phyloP scores from a whole-genome alignment of 2,329 filamentous ascomycete genomes.

The Penicillium italicum region DNA sequence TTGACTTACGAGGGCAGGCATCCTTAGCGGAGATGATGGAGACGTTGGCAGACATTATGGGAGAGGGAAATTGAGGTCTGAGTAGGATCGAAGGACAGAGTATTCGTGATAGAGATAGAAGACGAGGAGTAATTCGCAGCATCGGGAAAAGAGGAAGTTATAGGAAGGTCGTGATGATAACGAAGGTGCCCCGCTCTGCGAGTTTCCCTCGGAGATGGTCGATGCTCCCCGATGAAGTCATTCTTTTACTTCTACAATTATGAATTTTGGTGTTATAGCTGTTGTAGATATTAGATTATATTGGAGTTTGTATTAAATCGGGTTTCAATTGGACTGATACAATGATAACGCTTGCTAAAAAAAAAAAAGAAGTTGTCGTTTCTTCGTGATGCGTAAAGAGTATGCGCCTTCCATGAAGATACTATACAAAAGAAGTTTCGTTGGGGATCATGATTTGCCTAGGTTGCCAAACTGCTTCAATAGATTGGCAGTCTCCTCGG shows the following conservation, averaged over 20 bases:
- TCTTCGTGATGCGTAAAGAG: slow-evolving; percentile 17
- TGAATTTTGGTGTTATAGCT: neutral
- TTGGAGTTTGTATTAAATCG: neutral
- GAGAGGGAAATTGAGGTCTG: slow-evolving; percentile 11
- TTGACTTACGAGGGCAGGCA: slow-evolving; percentile 45
- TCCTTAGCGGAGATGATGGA: slow-evolving; percentile 41
- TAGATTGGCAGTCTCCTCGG: slow-evolving; percentile 74
- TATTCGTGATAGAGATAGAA: slow-evolving; percentile 19
- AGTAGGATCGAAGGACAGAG: slow-evolving; percentile 3
- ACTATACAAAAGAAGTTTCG: neutral
- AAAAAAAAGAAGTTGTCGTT: slow-evolving; percentile 13
- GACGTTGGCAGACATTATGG: slow-evolving; percentile 38
- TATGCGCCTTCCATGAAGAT: slow-evolving; percentile 8
- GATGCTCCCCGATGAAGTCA: slow-evolving; percentile 7
- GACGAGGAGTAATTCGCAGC: slow-evolving; percentile 24
- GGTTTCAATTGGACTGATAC: neutral
- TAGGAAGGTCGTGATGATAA: slow-evolving; percentile 4
- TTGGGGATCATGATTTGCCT: slow-evolving; percentile 12
- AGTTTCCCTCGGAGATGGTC: slow-evolving; percentile 21
- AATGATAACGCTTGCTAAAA: neutral
- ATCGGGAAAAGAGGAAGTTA: slow-evolving; percentile 19
- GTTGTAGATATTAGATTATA: neutral
- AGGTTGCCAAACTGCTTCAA: slow-evolving; percentile 55
- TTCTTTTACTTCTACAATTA: neutral
- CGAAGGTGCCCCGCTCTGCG: slow-evolving; percentile 13